Evolutionary conservation across 2,329 filamentous ascomycete genomes (phyloP), one percentile per base, ranked within the genome.

Genomic region (Drechmeria coniospora): DNA sequence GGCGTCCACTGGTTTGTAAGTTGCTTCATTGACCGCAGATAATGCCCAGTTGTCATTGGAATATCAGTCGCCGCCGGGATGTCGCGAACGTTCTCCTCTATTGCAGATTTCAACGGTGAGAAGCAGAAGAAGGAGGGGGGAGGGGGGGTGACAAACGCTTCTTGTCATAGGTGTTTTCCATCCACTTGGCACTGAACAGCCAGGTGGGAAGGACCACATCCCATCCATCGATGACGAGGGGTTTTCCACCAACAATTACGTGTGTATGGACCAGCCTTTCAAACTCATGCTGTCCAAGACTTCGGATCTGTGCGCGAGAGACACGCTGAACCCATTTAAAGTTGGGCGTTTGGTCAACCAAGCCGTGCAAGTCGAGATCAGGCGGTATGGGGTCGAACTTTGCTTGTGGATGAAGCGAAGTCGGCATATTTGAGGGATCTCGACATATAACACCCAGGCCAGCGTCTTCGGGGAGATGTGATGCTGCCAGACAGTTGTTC

Each of bases 311-410:
- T 18, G 80, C 66, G 36, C 72, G 78, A 5, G 78, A 77, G 20
- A 95, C 79, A 26, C 83, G 74, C 27, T 79, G 70, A 6, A 79
- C 86, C 69, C 79, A 90, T 51, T 84, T 74, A 45, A 98, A 92
- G 45, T 92, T 93, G 3, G 75, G 65, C 0, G 78, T 80, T 7
- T 67, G 65, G 32, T 90, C 76, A 11, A 95, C 81, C 2, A 95
- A 62, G 1, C 59, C 56, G 21, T 71, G 59, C 11, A 95, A 61
- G 46, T 95, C 78, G 32, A 95, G 71, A 44, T 87, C 73, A 0
- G 86, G 86, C 0, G 84, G 71, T 25, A 95, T 80, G 1, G 87
- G 86, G 50, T 92, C 83, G 51, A 95, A 95, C 28, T 84, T 82
- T 11, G 84, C 83, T 46, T 83, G 77, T 1, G 82, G 82, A 42